These are phyloP conservation scores for Biscutella auriculata DNA, from an alignment of 441 rosid species.

Conservation along the genomic window DNA sequence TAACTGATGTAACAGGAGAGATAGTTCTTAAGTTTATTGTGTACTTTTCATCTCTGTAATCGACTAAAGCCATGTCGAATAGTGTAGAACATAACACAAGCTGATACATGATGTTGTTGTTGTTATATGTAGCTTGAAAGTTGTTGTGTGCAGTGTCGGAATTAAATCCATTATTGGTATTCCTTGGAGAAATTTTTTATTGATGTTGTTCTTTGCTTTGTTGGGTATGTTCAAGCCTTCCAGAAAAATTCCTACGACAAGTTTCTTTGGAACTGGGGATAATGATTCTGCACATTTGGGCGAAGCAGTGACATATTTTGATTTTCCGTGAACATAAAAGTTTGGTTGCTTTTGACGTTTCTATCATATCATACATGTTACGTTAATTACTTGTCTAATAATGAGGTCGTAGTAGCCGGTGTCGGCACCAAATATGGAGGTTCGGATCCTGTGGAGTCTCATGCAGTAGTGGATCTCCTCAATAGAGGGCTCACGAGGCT, in stretches of 20 bases:
- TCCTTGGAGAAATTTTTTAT: conserved; percentile 30
- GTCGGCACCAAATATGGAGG: conserved; percentile 72
- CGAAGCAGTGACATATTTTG: conserved; percentile 26
- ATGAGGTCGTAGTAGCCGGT: conserved; percentile 89
- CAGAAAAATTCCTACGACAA: conserved; percentile 39
- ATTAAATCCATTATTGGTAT: conserved; percentile 13
- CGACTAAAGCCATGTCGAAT: conserved; percentile 40
- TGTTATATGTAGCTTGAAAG: too few relatives aligned
- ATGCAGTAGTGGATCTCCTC: conserved; percentile 88
- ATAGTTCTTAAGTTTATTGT: too few relatives aligned
- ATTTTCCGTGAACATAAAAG: conserved; percentile 25
- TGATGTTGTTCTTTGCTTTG: conserved; percentile 26
- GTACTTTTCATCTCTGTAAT: conserved; percentile 53
- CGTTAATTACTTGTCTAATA: conserved; percentile 87
- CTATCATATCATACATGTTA: conserved; percentile 62
- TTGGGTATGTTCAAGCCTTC: conserved; percentile 36
- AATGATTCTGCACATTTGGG: conserved; percentile 39
- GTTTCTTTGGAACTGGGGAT: conserved; percentile 32
- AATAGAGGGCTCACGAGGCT: conserved; percentile 68
- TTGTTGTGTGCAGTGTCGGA: neutral
- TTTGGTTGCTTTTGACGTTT: conserved; percentile 38
- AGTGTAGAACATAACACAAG: conserved; percentile 44
- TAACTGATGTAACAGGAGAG: too few relatives aligned
- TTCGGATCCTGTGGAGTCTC: conserved; percentile 83
- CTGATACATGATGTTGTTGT: conserved; percentile 6